Percentiles rank a stretch among this genome's conserved stretches.
phyloP scores from a whole-genome alignment of 371 early-diverging fungal genomes.

The Apophysomyces elegans region DNA sequence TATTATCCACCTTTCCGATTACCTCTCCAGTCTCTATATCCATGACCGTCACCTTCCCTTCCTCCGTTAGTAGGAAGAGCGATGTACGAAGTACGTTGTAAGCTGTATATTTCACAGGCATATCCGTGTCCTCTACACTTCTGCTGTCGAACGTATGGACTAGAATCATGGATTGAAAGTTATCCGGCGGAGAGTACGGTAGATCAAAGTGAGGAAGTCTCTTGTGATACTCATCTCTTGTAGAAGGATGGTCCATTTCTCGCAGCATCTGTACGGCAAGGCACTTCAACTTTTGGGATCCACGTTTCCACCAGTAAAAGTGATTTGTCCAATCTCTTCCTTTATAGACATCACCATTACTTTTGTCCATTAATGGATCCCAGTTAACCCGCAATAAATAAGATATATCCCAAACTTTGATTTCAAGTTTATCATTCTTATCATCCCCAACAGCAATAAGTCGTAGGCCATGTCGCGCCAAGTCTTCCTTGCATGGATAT shows the following conservation, averaged over 20 bases:
- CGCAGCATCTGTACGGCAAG: slow-evolving; percentile 37
- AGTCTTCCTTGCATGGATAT: slow-evolving; percentile 14
- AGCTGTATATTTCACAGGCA: slow-evolving; percentile 53
- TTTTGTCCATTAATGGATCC: slow-evolving; percentile 23
- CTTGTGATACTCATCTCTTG: background rate
- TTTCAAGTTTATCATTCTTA: slow-evolving; percentile 35
- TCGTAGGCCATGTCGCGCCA: slow-evolving; percentile 33
- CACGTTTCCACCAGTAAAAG: slow-evolving; percentile 45
- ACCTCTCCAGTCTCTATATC: slow-evolving; percentile 51
- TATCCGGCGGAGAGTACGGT: slow-evolving; percentile 43
- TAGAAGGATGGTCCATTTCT: background rate
- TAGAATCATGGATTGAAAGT: slow-evolving; percentile 34
- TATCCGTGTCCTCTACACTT: slow-evolving; percentile 12
- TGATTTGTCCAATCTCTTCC: slow-evolving; percentile 14
- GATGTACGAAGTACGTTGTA: slow-evolving; percentile 50
- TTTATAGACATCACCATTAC: background rate
- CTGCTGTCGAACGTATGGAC: slow-evolving; percentile 41
- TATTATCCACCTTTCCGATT: slow-evolving; percentile 41
- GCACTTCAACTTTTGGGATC: slow-evolving; percentile 23
- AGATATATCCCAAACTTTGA: slow-evolving; percentile 53
- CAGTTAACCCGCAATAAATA: slow-evolving; percentile 34
- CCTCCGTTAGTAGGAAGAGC: slow-evolving; percentile 48
- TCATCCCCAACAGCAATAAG: slow-evolving; percentile 43
- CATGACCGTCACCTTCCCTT: slow-evolving; percentile 50
- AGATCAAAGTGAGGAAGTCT: slow-evolving; percentile 6